A percentile compares a stretch with the other conserved stretches of the same genome.
These are phyloP conservation scores for Phragmites australis DNA, from an alignment of 176 grass and related monocot species.

Conservation along the genomic window DNA sequence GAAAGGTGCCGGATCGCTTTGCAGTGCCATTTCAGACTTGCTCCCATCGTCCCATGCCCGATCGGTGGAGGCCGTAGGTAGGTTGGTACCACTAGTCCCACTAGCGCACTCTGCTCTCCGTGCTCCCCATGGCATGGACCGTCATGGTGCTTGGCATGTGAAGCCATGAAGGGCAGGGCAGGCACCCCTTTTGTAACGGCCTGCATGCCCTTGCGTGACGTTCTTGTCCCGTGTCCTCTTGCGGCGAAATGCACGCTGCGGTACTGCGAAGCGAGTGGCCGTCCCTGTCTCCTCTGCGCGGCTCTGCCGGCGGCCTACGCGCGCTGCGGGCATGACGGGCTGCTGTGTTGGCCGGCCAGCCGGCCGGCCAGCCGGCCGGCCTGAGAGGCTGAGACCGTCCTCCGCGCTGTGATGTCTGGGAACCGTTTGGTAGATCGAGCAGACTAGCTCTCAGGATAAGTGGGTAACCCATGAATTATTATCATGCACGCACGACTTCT, in stretches of 20 bases:
- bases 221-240: background rate
- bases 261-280: slow-evolving; percentile 20
- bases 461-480: too few species aligned
- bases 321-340: background rate
- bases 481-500: too few species aligned
- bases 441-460: too few species aligned
- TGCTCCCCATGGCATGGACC: too few species aligned
- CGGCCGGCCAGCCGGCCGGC: too few species aligned
- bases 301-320: background rate
- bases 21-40: background rate
- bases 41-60: background rate
- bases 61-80: slow-evolving; percentile 2
- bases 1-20: slow-evolving; percentile 1
- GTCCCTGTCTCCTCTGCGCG: slow-evolving; percentile 12
- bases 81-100: too few species aligned
- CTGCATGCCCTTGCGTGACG: slow-evolving; percentile 2
- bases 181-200: background rate
- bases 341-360: too few species aligned
- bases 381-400: too few species aligned
- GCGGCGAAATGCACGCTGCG: background rate
- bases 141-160: slow-evolving; percentile 7
- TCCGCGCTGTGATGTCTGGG: too few species aligned
- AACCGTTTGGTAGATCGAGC: too few species aligned
- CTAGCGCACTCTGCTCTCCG: too few species aligned
- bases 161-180: background rate